phyloP scores from a whole-genome alignment of 805 yeast species.

The Pichia thaimueangensis region DNA sequence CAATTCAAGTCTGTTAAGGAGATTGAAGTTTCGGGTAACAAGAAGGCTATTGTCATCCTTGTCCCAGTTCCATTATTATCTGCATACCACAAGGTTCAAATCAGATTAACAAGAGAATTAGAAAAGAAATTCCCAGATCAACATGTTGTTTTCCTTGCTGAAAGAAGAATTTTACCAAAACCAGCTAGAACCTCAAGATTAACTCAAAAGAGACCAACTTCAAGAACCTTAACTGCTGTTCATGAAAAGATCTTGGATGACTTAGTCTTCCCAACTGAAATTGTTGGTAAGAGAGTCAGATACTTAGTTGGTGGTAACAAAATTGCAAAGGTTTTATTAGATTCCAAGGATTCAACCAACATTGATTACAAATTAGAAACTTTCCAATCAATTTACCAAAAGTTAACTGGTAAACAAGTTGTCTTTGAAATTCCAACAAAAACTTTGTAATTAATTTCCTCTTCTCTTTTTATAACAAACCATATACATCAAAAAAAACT shows the following conservation, averaged over 20 bases:
- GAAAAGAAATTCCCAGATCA: constrained; percentile 99
- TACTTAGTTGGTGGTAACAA: constrained; percentile 98
- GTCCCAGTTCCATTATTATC: constrained; percentile 94
- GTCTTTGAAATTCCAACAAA: constrained; percentile 86
- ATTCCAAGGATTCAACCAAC: constrained; percentile 94
- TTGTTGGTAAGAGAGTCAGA: constrained; percentile 98
- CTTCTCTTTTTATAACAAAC: background rate
- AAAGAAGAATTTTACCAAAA: constrained; percentile 98
- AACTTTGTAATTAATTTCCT: constrained; percentile 35
- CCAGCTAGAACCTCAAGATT: constrained; percentile 94
- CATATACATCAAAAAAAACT: background rate
- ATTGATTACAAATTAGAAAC: constrained; percentile 99
- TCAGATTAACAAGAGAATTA: constrained; percentile 96
- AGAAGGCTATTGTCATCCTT: constrained; percentile 96
- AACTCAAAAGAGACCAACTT: constrained; percentile 98
- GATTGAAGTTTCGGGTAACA: constrained; percentile 96
- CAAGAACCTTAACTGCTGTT: constrained; percentile 97
- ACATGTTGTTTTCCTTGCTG: constrained; percentile 98
- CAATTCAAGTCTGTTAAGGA: constrained; percentile 98
- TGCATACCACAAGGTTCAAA: constrained; percentile 96
- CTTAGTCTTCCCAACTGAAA: constrained; percentile 99
- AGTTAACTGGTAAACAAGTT: constrained; percentile 99
- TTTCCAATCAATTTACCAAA: constrained; percentile 96
- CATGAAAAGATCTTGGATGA: constrained; percentile 99
- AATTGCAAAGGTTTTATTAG: constrained; percentile 95